A percentile compares a stretch with the other conserved stretches of the same genome.
phyloP scores from a whole-genome alignment of 768 basidiomycete genomes.

The Phlegmacium glaucopus region DNA sequence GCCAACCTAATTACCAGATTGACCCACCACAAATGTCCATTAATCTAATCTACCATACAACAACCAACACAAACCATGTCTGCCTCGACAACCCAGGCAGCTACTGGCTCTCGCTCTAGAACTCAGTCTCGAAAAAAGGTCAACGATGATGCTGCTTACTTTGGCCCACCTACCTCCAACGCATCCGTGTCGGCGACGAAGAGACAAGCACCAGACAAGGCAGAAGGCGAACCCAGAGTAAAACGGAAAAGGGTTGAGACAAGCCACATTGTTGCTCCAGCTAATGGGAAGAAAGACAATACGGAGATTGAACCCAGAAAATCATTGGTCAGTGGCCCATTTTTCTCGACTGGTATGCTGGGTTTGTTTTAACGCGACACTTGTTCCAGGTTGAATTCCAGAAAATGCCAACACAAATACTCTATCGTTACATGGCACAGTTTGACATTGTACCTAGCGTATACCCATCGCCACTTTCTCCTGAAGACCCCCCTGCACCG shows the following conservation, averaged over 20 bases:
- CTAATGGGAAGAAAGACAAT: slow-evolving; percentile 30
- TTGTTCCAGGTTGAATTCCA: slow-evolving; percentile 66
- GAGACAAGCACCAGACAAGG: slow-evolving; percentile 62
- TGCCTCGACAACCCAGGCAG: slow-evolving; percentile 23
- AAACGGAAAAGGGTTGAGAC: slow-evolving; percentile 72
- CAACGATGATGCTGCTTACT: slow-evolving; percentile 70
- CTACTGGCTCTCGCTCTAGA: slow-evolving; percentile 55
- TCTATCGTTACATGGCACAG: slow-evolving; percentile 71
- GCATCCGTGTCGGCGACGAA: slow-evolving; percentile 47
- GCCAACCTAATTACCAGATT: neutral
- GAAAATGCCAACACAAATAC: slow-evolving; percentile 57
- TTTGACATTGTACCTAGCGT: slow-evolving; percentile 71
- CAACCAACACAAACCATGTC: slow-evolving; percentile 26
- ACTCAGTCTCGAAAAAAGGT: slow-evolving; percentile 60
- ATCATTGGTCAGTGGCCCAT: slow-evolving; percentile 36
- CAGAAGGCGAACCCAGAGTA: slow-evolving; percentile 68
- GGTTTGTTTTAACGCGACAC: neutral
- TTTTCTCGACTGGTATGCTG: slow-evolving; percentile 1
- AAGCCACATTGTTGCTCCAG: slow-evolving; percentile 18
- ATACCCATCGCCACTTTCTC: slow-evolving; percentile 64
- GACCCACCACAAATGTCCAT: neutral
- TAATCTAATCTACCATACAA: neutral
- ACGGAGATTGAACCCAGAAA: slow-evolving; percentile 36
- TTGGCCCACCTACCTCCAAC: slow-evolving; percentile 48
- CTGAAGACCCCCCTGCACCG: slow-evolving; percentile 70